Percentiles rank a stretch among this genome's conserved stretches.
Evolutionary conservation across 306 rosid genomes (phyloP).

Genomic region (Medicago ruthenica): DNA sequence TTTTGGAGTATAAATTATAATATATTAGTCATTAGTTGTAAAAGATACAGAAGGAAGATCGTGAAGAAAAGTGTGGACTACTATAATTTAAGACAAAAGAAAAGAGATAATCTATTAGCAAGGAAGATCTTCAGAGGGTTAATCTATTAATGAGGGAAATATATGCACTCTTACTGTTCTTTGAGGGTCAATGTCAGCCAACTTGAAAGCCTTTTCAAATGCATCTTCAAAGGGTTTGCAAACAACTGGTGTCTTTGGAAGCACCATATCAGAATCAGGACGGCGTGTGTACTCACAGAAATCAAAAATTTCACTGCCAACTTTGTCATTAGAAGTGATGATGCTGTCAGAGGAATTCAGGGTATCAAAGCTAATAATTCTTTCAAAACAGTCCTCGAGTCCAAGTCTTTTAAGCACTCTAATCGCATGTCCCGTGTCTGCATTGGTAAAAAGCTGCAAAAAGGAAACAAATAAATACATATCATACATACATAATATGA

Average conservation of each 20-base stretch:
- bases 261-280: slow-evolving; percentile 46
- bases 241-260: slow-evolving; percentile 67
- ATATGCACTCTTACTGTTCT: slow-evolving; percentile 63
- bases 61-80: neutral
- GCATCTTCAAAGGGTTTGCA: slow-evolving; percentile 87
- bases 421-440: slow-evolving; percentile 62
- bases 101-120: neutral
- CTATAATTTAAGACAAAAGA: slow-evolving; percentile 6
- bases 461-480: slow-evolving; percentile 3
- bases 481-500: neutral
- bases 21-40: no score
- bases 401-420: slow-evolving; percentile 79
- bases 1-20: neutral
- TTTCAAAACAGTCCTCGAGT: slow-evolving; percentile 87
- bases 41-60: neutral
- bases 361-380: slow-evolving; percentile 79
- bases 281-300: slow-evolving; percentile 41
- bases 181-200: slow-evolving; percentile 71
- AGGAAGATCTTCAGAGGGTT: neutral
- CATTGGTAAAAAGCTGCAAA: slow-evolving; percentile 73
- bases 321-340: slow-evolving; percentile 34
- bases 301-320: slow-evolving; percentile 46
- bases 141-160: neutral
- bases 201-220: slow-evolving; percentile 64
- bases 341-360: slow-evolving; percentile 53